Percentiles rank a stretch among this genome's conserved stretches.
Evolutionary conservation across 2,329 filamentous ascomycete genomes (phyloP).

Genomic region (Macrophomina phaseolina): DNA sequence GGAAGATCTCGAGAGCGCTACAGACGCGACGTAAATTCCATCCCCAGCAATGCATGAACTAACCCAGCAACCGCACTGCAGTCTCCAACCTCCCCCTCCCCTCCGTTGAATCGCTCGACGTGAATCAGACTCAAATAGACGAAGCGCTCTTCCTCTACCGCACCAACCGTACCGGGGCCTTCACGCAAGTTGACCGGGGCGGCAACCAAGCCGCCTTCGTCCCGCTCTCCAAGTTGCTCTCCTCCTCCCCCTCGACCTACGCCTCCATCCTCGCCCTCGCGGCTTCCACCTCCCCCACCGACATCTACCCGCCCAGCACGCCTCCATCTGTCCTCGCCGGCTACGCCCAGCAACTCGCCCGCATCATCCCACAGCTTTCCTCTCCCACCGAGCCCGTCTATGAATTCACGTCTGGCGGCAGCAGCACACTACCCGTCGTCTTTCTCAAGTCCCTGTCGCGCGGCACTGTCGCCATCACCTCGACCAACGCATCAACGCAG

Average conservation of each 20-base stretch:
- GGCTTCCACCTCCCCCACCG: background rate
- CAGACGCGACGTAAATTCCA: no score
- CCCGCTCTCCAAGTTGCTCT: background rate
- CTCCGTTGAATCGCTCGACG: constrained; percentile 40
- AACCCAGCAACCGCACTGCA: background rate
- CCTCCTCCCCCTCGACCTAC: background rate
- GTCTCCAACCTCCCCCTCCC: constrained; percentile 30
- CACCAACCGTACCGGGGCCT: constrained; percentile 16
- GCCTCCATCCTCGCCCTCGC: background rate
- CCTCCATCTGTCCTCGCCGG: background rate
- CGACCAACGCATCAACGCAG: background rate
- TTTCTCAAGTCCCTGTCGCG: background rate
- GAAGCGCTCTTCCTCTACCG: background rate
- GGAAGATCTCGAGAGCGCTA: no score
- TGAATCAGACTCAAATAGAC: constrained; percentile 51
- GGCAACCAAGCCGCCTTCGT: constrained; percentile 7
- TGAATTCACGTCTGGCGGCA: background rate
- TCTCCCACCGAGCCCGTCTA: background rate
- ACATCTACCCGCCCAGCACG: background rate
- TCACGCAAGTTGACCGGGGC: background rate
- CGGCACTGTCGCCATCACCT: background rate
- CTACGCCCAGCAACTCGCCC: background rate
- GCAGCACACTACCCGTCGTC: background rate
- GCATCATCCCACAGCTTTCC: background rate
- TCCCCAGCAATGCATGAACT: background rate